Percentiles rank a stretch among this genome's conserved stretches.
Conservation (phyloP, 2,329 filamentous ascomycete species). For the Botrytis aclada region DNA sequence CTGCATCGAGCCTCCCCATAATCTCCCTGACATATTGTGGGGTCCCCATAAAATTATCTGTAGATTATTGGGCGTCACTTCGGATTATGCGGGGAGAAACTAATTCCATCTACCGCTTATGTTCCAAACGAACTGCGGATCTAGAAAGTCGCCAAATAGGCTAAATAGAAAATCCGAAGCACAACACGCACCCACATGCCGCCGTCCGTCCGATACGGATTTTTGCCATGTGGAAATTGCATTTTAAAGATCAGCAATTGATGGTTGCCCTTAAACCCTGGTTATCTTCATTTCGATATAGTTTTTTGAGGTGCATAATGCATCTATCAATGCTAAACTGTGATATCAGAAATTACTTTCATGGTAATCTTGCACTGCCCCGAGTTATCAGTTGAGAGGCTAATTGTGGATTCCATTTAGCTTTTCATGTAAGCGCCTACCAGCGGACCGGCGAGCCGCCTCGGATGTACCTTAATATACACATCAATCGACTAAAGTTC, state of each 20-base stretch:
- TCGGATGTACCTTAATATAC: background rate
- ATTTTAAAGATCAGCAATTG: background rate
- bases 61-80: background rate
- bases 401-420: background rate
- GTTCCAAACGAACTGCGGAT: background rate
- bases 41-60: background rate
- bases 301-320: background rate
- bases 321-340: background rate
- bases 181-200: background rate
- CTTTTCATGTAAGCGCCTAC: background rate
- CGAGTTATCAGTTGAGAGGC: background rate
- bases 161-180: slow-evolving; percentile 11
- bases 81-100: slow-evolving; percentile 26
- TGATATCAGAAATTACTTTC: background rate
- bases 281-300: background rate
- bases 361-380: background rate
- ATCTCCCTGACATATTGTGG: slow-evolving; percentile 11
- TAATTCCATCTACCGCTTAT: slow-evolving; percentile 22
- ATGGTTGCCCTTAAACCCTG: background rate
- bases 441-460: slow-evolving; percentile 11
- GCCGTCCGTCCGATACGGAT: background rate
- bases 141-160: slow-evolving; percentile 3
- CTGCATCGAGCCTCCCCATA: slow-evolving; percentile 7
- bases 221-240: background rate
- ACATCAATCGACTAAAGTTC: slow-evolving; percentile 1